Base-by-base conservation (phyloP, 192 early-diverging fungal species). In the Backusella liffmaniae region DNA sequence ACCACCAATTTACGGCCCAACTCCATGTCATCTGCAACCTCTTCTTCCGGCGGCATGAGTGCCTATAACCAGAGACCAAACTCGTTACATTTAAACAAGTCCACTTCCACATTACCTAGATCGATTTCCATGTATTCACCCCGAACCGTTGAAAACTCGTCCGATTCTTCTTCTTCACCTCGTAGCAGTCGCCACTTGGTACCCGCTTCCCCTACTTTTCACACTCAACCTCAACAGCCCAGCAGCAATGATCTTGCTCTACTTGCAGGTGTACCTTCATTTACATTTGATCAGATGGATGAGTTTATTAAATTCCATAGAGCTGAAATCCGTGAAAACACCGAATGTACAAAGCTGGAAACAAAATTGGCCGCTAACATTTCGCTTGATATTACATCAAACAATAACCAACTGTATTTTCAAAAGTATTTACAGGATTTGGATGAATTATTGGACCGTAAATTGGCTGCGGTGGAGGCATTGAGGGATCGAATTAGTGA, bases 301-400 rank as follows among this genome's bases (percentile, higher is more conserved):
- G 77, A 84, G 26, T 89, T 94, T 83, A 84, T 91, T 9, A 86
- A 79, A 5, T 85, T 87, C 70, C 92, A 94, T 59, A 88, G 91
- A 10, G 81, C 86, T 8, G 86, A 94, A 74, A 86, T 94, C 46
- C 86, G 90, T 15, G 85, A 87, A 36, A 86, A 82, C 0, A 87
- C 86, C 7, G 92, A 94, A 65, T 83, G 85, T 36, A 90, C 87
- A 34, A 91, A 91, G 41, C 77, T 84, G 70, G 92, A 94, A 79
- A 90, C 89, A 6, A 87, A 93, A 70, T 66, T 88, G 10, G 75
- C 88, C 18, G 88, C 88, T 44, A 90, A 89, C 75, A 85, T 92
- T 73, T 85, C 86, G 5, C 79, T 90, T 46, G 86, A 87, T 8
- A 78, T 90, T 70, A 86, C 88, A 79, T 73, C 67, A 8, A 74